These are phyloP conservation scores for Trichoderma sp. DNA, from an alignment of 2,329 filamentous ascomycete species.

Conservation along the genomic window DNA sequence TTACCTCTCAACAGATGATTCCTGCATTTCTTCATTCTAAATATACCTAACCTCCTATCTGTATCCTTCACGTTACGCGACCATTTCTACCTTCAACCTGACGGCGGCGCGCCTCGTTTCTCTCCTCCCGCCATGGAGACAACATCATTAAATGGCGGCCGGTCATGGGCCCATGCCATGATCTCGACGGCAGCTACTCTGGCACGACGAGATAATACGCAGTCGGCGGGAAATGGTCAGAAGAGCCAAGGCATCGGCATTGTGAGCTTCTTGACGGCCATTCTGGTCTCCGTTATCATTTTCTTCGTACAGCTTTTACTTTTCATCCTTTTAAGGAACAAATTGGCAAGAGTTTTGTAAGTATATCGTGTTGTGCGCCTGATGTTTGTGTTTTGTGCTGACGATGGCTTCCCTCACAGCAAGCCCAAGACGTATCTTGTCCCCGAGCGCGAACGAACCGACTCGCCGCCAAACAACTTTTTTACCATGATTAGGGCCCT, in stretches of 20 bases:
- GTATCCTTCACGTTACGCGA: not conserved
- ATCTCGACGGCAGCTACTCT: slow-evolving; percentile 6
- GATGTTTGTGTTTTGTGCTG: not conserved
- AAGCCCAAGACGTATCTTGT: slow-evolving; percentile 85
- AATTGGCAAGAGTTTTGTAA: slow-evolving; percentile 79
- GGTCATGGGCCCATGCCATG: not conserved
- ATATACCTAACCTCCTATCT: not conserved
- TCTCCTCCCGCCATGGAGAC: slow-evolving; percentile 10
- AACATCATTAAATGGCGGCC: not conserved
- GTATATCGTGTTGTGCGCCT: slow-evolving; percentile 28
- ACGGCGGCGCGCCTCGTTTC: not conserved
- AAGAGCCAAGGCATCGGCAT: slow-evolving; percentile 39
- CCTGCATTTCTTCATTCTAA: not conserved
- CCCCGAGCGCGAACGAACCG: slow-evolving; percentile 77
- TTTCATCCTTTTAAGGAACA: slow-evolving; percentile 77
- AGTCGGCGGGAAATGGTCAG: slow-evolving; percentile 8
- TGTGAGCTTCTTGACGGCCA: slow-evolving; percentile 58
- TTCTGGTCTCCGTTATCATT: slow-evolving; percentile 60
- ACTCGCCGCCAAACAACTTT: slow-evolving; percentile 62
- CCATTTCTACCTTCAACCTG: not conserved
- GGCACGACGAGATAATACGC: not conserved
- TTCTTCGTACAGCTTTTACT: slow-evolving; percentile 63
- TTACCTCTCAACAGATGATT: not conserved
- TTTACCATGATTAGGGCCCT: slow-evolving; percentile 56
- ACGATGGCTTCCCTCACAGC: slow-evolving; percentile 39